Evolutionary conservation across 257 asterid species (phyloP), one percentile per base, ranked within the genome.

Genomic region (Ophiorrhiza pumila): DNA sequence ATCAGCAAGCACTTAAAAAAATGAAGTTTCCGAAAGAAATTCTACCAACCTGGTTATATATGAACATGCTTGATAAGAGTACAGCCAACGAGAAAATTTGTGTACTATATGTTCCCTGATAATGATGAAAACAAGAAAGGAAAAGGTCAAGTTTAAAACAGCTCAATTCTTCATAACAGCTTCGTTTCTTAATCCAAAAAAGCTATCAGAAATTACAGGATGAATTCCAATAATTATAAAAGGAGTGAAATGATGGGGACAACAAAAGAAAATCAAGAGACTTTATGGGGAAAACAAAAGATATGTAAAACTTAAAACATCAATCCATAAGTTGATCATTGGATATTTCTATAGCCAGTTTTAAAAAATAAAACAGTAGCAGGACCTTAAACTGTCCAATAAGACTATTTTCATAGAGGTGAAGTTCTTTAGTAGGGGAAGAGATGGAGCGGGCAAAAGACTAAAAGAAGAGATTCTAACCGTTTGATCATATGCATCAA

Each of bases 401-500:
- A 41, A 49, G 41, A 69, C 0, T 37, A 29, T 50, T 37, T 46
- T 50, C 23, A 53, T 14, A n/a, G 1, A 2, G 12, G 37, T 1
- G 52, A 69, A 55, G 6, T 2, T 3, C 62, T n/a, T 15, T 20
- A 9, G 31, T 32, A 23, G 25, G 5, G 27, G 56, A 37, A 37
- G 42, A 7, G 7, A 37, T 37, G 42, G 42, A 37, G 3, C 32
- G 42, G 7, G n/a, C 7, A 2, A 22, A 50, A 50, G 61, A 35
- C 52, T 25, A 47, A 53, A 68, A 77, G 73, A 72, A 34, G 22
- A 68, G 69, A 79, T 74, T 75, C 96, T 85, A 45, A 95, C 99
- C 83, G 99, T 95, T 83, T 95, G 99, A 81, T 95, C 99, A 85
- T 92, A 95, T 41, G 99, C 96, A 85, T 95, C 99, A 67, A 95